phyloP scores from a whole-genome alignment of 352 stramenopile species.

The Globisporangium camurandrum region DNA sequence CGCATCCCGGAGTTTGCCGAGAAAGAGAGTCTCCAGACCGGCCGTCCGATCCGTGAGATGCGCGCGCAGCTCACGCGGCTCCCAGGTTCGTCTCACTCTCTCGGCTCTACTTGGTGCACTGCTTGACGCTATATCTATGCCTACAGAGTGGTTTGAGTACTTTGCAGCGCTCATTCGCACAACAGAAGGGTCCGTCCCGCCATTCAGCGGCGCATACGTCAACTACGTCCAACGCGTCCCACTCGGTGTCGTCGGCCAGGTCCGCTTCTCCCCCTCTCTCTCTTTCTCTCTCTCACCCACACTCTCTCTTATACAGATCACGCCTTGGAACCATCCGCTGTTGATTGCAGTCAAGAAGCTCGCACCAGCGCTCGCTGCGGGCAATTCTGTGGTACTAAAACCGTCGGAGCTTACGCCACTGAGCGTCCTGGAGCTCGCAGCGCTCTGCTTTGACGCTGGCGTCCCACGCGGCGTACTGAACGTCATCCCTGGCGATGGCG shows the following conservation, averaged over 20 bases:
- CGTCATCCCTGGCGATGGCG: constrained; percentile 30
- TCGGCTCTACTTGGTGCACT: background rate
- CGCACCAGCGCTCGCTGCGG: constrained; percentile 51
- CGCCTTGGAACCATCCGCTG: constrained; percentile 78
- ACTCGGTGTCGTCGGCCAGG: constrained; percentile 52
- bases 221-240: constrained; percentile 50
- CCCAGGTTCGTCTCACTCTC: constrained; percentile 13
- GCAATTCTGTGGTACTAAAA: constrained; percentile 83
- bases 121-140: background rate
- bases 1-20: constrained; percentile 38
- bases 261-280: constrained; percentile 7
- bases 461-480: constrained; percentile 43
- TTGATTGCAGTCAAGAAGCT: constrained; percentile 77
- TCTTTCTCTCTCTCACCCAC: background rate
- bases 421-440: constrained; percentile 36
- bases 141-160: constrained; percentile 77
- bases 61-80: constrained; percentile 36
- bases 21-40: constrained; percentile 55
- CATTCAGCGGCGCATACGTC: constrained; percentile 48
- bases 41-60: constrained; percentile 57
- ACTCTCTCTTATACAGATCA: constrained; percentile 27
- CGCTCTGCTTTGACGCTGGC: constrained; percentile 28
- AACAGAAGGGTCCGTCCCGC: constrained; percentile 50
- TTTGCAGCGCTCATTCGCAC: constrained; percentile 67
- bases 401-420: constrained; percentile 75